Percentiles rank a stretch among this genome's conserved stretches.
Conservation (phyloP, 139 green algal genomes). For the Chlorella sorokiniana region DNA sequence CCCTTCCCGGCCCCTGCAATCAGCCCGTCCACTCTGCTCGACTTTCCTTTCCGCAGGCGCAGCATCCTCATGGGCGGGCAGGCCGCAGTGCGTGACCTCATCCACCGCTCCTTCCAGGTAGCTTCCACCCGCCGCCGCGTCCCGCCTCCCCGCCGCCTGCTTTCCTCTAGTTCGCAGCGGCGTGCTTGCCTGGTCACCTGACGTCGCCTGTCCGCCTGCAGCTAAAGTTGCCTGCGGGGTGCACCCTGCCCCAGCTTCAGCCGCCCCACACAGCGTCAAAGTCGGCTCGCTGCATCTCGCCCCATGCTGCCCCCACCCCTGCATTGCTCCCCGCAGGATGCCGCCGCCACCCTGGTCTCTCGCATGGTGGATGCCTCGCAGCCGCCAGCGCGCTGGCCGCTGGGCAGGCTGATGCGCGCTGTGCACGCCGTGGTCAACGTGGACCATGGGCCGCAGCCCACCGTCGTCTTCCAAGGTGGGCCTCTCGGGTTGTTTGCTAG, state of each 20-base stretch:
- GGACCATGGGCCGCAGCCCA: not conserved
- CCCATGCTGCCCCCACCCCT: not conserved
- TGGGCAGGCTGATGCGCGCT: not conserved
- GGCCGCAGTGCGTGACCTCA: not conserved
- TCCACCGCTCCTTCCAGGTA: conserved; percentile 36
- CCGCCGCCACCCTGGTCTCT: not conserved
- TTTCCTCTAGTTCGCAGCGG: not conserved
- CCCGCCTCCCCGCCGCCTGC: no score
- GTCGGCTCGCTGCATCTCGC: not conserved
- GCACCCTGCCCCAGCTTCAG: no score
- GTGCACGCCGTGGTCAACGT: conserved; percentile 13
- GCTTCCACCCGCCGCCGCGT: no score
- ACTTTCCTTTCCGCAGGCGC: no score
- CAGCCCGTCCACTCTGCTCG: no score
- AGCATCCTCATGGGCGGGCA: conserved; percentile 25
- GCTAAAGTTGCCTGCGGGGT: no score
- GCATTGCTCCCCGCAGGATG: not conserved
- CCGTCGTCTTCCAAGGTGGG: not conserved
- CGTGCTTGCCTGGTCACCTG: no score
- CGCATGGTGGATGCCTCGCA: conserved; percentile 15
- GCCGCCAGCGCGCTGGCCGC: not conserved
- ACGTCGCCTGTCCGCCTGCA: no score
- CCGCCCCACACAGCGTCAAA: no score
- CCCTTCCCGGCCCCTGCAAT: no score
- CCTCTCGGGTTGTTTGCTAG: not conserved